phyloP scores from a whole-genome alignment of 2,329 filamentous ascomycete species.

The Sclerotinia glacialis region DNA sequence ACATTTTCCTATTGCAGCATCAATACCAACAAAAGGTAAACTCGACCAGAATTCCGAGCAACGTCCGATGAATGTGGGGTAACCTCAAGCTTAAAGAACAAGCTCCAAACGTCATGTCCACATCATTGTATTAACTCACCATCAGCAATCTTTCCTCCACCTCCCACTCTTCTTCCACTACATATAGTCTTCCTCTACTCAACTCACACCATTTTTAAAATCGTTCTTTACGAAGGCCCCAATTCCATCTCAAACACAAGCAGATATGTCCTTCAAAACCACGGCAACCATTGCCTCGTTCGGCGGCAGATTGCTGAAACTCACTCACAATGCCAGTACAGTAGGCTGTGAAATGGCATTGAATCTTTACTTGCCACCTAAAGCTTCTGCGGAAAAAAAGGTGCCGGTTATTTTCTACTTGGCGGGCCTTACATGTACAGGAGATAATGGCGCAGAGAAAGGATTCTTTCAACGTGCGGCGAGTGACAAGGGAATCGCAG shows the following conservation, averaged over 20 bases:
- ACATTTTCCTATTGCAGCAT: conserved; percentile 14
- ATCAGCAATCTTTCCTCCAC: not conserved
- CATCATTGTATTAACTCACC: conserved; percentile 8
- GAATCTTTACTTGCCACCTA: conserved; percentile 84
- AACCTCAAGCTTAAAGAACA: conserved; percentile 17
- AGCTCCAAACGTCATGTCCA: conserved; percentile 33
- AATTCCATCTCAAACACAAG: not conserved
- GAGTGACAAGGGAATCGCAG: conserved; percentile 76
- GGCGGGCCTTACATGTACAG: conserved; percentile 90
- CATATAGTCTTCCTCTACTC: not conserved
- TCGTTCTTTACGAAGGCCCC: not conserved
- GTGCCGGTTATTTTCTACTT: conserved; percentile 90
- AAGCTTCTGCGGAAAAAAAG: conserved; percentile 48
- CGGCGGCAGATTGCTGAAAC: conserved; percentile 91
- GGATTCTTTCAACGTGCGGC: conserved; percentile 91
- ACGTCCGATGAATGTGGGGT: conserved; percentile 22
- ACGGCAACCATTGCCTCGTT: conserved; percentile 88
- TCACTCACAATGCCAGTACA: conserved; percentile 75
- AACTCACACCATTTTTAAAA: not conserved
- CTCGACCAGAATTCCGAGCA: conserved; percentile 12
- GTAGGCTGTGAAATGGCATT: conserved; percentile 88
- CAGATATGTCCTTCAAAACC: conserved; percentile 78
- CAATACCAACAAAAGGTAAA: not conserved
- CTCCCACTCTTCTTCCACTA: not conserved
- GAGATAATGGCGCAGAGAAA: conserved; percentile 77